These are phyloP conservation scores for Pleurotus citrinopileatus DNA, from an alignment of 768 basidiomycete genomes.

Conservation along the genomic window DNA sequence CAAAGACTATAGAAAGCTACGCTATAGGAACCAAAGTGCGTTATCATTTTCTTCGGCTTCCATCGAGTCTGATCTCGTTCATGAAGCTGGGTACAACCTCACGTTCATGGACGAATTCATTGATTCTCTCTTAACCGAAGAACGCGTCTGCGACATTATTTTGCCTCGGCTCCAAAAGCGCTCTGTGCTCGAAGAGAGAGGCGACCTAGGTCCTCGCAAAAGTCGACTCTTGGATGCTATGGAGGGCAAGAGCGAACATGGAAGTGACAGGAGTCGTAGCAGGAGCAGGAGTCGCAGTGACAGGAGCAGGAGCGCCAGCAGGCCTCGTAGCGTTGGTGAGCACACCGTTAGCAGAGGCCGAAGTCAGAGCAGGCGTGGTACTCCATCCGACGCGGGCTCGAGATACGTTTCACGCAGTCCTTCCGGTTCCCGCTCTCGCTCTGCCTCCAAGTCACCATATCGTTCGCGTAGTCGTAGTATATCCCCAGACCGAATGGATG, in stretches of 20 bases:
- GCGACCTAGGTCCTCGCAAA: conserved; percentile 82
- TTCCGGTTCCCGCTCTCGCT: conserved; percentile 41
- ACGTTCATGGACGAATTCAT: conserved; percentile 93
- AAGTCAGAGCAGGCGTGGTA: conserved; percentile 26
- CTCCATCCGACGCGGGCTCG: conserved; percentile 44
- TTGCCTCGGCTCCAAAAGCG: conserved; percentile 87
- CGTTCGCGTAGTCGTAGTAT: conserved; percentile 60
- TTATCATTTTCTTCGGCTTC: neutral
- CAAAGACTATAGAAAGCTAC: conserved; percentile 90
- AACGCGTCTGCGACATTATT: conserved; percentile 95
- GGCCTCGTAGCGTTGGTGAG: conserved; percentile 22
- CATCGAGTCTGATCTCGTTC: conserved; percentile 12
- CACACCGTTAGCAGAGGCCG: conserved; percentile 19
- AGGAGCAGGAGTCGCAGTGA: conserved; percentile 33
- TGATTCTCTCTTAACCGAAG: conserved; percentile 78
- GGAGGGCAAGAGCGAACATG: conserved; percentile 66
- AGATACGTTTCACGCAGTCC: conserved; percentile 68
- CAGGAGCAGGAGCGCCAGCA: conserved; percentile 32
- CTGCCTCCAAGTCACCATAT: conserved; percentile 30
- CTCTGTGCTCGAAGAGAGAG: conserved; percentile 85
- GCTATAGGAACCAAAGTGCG: conserved; percentile 77
- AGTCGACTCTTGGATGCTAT: conserved; percentile 87
- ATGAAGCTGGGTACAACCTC: conserved; percentile 77
- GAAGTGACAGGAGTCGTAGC: conserved; percentile 39
- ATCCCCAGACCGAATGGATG: conserved; percentile 55